A percentile compares a stretch with the other conserved stretches of the same genome.
These are phyloP conservation scores for Neolentinus lepideus DNA, from an alignment of 1,284 basidiomycete species.

Conservation along the genomic window DNA sequence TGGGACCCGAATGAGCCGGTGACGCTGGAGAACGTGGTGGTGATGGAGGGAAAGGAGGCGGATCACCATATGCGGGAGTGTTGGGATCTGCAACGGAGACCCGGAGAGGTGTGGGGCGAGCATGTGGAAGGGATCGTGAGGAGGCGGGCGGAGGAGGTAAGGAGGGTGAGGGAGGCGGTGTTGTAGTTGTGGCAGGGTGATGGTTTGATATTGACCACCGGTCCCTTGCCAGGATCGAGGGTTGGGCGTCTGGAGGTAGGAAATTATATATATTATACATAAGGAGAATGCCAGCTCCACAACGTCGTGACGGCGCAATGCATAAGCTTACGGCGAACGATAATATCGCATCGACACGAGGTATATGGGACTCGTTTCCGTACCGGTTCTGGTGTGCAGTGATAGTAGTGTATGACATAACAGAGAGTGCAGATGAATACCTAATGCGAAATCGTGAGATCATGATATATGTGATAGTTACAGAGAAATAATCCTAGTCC, in stretches of 20 bases:
- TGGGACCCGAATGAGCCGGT: conserved; percentile 71
- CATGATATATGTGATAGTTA: conserved; percentile 13
- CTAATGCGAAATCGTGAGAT: not conserved
- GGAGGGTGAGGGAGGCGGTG: conserved; percentile 9
- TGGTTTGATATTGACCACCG: too few species aligned
- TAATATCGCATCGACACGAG: too few species aligned
- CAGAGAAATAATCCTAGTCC: conserved; percentile 40
- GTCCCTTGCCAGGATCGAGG: too few species aligned
- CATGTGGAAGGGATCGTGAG: conserved; percentile 27
- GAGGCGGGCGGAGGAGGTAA: conserved; percentile 23
- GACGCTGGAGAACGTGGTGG: conserved; percentile 70
- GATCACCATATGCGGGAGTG: conserved; percentile 40
- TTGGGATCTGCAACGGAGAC: not conserved
- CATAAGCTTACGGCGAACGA: too few species aligned
- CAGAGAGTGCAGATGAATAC: too few species aligned
- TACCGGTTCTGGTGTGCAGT: too few species aligned
- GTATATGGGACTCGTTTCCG: too few species aligned
- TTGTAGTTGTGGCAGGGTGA: not conserved
- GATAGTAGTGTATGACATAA: too few species aligned
- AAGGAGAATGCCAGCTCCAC: too few species aligned
- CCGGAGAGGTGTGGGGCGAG: conserved; percentile 31
- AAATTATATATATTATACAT: too few species aligned
- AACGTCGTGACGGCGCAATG: too few species aligned
- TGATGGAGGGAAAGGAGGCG: conserved; percentile 72
- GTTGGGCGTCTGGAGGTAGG: too few species aligned